Conservation (phyloP, 164 flowering plant genomes). For the Kingdonia uniflora region DNA sequence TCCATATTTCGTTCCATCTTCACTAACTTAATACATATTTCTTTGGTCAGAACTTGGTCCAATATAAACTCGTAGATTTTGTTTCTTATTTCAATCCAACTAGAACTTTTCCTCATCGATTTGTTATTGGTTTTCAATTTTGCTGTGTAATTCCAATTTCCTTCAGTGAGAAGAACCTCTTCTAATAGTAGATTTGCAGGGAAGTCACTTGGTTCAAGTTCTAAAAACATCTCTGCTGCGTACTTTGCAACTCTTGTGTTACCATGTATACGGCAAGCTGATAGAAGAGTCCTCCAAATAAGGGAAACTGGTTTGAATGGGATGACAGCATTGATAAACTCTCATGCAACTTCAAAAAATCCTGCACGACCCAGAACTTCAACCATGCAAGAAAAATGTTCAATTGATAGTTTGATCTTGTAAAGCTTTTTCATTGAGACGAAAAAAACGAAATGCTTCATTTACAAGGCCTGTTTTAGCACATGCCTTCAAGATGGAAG, state of each 20-base stretch:
- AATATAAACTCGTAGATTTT: conserved; percentile 17
- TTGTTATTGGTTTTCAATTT: conserved; percentile 14
- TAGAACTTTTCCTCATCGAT: conserved; percentile 12
- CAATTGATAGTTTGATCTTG: conserved; percentile 20
- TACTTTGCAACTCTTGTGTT: conserved; percentile 22
- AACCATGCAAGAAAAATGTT: conserved; percentile 22
- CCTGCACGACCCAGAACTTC: conserved; percentile 28
- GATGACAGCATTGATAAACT: conserved; percentile 15
- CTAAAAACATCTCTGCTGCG: conserved; percentile 21
- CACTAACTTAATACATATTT: conserved; percentile 12
- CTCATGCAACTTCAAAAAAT: conserved; percentile 23
- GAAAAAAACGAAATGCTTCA: conserved; percentile 19
- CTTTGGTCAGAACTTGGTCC: conserved; percentile 12
- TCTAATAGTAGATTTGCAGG: conserved; percentile 16
- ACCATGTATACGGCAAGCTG: conserved; percentile 21
- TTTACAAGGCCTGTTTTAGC: conserved; percentile 19
- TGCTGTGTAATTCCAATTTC: conserved; percentile 26
- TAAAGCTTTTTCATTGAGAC: conserved; percentile 17
- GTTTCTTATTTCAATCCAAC: conserved; percentile 25
- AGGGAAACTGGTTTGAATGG: conserved; percentile 14
- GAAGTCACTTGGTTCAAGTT: conserved; percentile 22
- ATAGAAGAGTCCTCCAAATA: conserved; percentile 28
- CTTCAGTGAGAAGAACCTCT: conserved; percentile 23
- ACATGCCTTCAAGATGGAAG: conserved; percentile 20
- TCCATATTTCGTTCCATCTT: conserved; percentile 22